These are phyloP conservation scores for Phellinidium pouzarii DNA, from an alignment of 1,284 basidiomycete genomes.

Conservation along the genomic window DNA sequence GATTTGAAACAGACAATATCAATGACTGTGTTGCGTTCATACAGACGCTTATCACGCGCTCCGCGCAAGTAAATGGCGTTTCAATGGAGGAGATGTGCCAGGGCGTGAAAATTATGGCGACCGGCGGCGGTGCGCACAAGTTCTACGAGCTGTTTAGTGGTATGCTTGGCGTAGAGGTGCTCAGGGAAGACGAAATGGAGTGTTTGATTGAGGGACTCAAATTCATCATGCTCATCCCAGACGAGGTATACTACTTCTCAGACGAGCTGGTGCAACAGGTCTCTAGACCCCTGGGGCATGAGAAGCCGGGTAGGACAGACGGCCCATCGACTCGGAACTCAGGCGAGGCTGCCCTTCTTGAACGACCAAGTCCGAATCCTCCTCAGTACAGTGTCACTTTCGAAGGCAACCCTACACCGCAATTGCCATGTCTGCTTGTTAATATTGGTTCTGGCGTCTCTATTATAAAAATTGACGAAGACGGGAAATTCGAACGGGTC, in stretches of 20 bases:
- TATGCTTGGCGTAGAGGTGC: conserved; percentile 80
- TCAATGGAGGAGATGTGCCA: conserved; percentile 86
- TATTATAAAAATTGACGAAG: conserved; percentile 95
- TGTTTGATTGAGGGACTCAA: conserved; percentile 95
- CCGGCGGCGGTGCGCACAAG: conserved; percentile 93
- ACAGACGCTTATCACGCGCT: conserved; percentile 79
- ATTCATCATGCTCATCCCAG: conserved; percentile 94
- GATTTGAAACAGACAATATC: conserved; percentile 93
- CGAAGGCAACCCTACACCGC: conserved; percentile 70
- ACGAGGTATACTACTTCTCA: conserved; percentile 98
- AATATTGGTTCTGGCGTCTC: conserved; percentile 99
- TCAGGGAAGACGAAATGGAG: conserved; percentile 97
- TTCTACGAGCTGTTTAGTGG: conserved; percentile 82
- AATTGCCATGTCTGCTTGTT: conserved; percentile 93
- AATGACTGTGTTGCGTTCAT: conserved; percentile 86
- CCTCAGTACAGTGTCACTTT: conserved; percentile 89
- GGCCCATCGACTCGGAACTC: conserved; percentile 3
- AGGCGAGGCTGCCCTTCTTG: conserved; percentile 36
- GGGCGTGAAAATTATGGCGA: conserved; percentile 96
- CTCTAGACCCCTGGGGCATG: conserved; percentile 51
- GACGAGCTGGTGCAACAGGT: conserved; percentile 92
- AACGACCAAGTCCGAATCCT: conserved; percentile 88
- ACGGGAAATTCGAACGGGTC: conserved; percentile 93
- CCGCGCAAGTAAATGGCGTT: conserved; percentile 85
- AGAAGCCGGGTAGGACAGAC: conserved; percentile 9